phyloP scores from a whole-genome alignment of 2,329 filamentous ascomycete species.

The Lecanoromycetidae sp. region DNA sequence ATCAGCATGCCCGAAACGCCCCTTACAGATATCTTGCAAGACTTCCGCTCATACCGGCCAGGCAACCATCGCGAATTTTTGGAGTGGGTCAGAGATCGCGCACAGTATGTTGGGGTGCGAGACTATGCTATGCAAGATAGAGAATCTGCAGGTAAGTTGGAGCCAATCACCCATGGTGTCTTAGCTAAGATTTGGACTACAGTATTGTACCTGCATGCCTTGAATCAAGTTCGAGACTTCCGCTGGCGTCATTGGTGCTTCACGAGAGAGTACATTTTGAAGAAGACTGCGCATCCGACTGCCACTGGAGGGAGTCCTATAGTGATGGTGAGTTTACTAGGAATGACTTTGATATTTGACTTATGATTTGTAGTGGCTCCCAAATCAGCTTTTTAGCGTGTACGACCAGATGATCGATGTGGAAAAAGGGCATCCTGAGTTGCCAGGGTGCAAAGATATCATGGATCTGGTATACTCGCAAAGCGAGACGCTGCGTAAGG shows the following conservation, averaged over 20 bases:
- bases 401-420: slow-evolving; percentile 38
- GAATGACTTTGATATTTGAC: background rate
- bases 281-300: slow-evolving; percentile 28
- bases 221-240: slow-evolving; percentile 35
- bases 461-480: slow-evolving; percentile 27
- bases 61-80: slow-evolving; percentile 82
- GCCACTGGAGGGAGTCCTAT: slow-evolving; percentile 39
- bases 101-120: slow-evolving; percentile 35
- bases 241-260: slow-evolving; percentile 40
- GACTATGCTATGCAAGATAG: slow-evolving; percentile 20
- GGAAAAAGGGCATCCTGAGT: slow-evolving; percentile 26
- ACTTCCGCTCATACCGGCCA: slow-evolving; percentile 82
- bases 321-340: slow-evolving; percentile 29
- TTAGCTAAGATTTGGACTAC: background rate
- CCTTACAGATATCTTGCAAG: slow-evolving; percentile 72
- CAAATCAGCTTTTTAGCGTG: slow-evolving; percentile 37
- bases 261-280: slow-evolving; percentile 37
- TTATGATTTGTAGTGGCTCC: slow-evolving; percentile 30
- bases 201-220: slow-evolving; percentile 33
- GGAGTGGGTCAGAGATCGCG: slow-evolving; percentile 49
- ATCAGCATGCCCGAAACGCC: slow-evolving; percentile 82
- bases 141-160: background rate
- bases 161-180: too few relatives aligned
- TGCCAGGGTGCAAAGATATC: slow-evolving; percentile 24
- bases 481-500: slow-evolving; percentile 29